Base-by-base conservation (phyloP, 129 eudicot species). In the Apium graveolens region DNA sequence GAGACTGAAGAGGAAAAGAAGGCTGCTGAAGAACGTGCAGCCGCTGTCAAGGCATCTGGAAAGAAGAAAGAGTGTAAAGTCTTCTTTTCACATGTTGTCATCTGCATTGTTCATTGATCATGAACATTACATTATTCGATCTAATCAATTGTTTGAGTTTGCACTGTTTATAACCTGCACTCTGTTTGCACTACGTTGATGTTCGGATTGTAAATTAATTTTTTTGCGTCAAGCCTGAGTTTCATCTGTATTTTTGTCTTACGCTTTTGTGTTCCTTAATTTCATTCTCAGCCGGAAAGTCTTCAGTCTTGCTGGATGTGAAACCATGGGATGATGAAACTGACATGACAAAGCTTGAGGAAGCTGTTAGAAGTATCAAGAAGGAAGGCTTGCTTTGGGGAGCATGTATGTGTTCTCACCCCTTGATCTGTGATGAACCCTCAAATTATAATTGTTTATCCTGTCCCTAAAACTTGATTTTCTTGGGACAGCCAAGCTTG, bases 291-390 rank as follows among this genome's bases (percentile, higher is more conserved):
- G 98, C 91, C 27, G 98, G 98, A 24, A 94, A 94, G 79, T 87
- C 81, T 35, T 94, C 98, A 0, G 91, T 86, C 24, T 72, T 85
- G 41, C 48, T 87, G 85, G 85, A 83, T 77, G 35, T 55, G 9
- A 62, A 93, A 80, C 98, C 98, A 77, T 93, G 98, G 98, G 98
- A 94, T 81, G 98, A 91, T 73, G 98, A 94, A 77, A 91, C 98
- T 11, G 98, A 94, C 82, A 94, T 94, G 98, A 76, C 81, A 70
- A 88, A 89, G 87, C 98, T 94, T 20, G 97, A 94, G 84, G 98
- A 93, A 80, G 92, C 97, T 49, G 97, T 93, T 34, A 90, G 96
- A 80, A 81, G 96, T 68, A 91, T 93, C 37, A 82, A 89, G 34
- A 70, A 81, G 91, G 98, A 93, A 7, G 98, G 98, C 73, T 86